phyloP scores from a whole-genome alignment of 73 alveolate species.

The Tetrahymena elliotti region DNA sequence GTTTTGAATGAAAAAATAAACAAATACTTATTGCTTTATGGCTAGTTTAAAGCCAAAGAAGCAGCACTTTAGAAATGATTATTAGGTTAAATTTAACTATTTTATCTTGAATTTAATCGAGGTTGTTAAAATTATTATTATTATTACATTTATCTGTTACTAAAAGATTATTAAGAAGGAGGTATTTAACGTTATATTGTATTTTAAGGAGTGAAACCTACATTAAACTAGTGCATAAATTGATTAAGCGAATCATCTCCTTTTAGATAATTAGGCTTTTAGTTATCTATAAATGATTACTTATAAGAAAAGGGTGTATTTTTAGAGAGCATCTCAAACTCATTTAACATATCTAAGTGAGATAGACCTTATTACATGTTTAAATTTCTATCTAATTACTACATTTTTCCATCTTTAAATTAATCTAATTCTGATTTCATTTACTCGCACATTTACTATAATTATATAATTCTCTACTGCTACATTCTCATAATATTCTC shows the following conservation, averaged over 20 bases:
- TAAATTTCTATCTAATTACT: not conserved
- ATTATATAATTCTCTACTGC: not conserved
- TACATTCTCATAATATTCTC: not conserved
- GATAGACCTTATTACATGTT: not conserved
- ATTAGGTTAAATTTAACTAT: not conserved
- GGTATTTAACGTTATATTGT: not conserved
- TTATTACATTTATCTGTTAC: no score
- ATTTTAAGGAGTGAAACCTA: not conserved
- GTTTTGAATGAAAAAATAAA: not conserved
- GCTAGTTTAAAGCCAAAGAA: not conserved
- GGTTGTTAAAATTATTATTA: not conserved
- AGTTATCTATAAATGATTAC: not conserved
- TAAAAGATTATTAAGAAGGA: not conserved
- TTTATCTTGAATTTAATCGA: not conserved
- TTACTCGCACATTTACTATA: not conserved
- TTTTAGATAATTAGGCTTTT: not conserved
- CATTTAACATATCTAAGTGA: not conserved
- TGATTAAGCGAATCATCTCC: not conserved
- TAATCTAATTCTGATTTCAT: not conserved
- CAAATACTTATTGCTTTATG: not conserved
- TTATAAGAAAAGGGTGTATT: not conserved
- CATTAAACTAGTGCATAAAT: not conserved
- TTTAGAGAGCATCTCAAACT: not conserved
- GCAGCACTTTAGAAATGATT: not conserved
- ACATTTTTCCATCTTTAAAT: not conserved